Percentiles rank a stretch among this genome's conserved stretches.
Evolutionary conservation across 176 grass and related monocot genomes (phyloP).

Genomic region (Avena eriantha): DNA sequence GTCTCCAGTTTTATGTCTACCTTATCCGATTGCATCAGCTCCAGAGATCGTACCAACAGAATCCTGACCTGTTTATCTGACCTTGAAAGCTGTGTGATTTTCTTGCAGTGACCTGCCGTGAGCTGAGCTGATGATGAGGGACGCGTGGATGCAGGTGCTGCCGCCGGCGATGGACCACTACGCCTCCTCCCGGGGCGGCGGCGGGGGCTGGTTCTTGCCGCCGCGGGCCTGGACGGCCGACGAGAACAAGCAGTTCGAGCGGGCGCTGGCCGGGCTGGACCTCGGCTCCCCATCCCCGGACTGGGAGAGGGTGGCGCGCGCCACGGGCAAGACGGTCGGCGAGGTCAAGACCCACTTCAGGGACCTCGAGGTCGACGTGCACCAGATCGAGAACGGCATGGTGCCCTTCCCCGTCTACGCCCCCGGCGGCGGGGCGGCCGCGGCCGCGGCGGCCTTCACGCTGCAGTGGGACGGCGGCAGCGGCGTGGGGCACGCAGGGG

Average conservation of each 20-base stretch:
- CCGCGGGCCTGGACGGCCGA: conserved; percentile 57
- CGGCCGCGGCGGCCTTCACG: conserved; percentile 49
- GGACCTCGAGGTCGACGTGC: conserved; percentile 72
- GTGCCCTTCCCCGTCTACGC: conserved; percentile 50
- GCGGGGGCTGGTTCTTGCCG: conserved; percentile 43
- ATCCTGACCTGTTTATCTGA: too few species aligned
- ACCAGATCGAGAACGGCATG: conserved; percentile 70
- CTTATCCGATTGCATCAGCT: too few species aligned
- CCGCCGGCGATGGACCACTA: conserved; percentile 56
- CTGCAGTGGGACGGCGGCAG: conserved; percentile 63
- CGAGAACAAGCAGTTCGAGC: conserved; percentile 95
- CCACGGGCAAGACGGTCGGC: conserved; percentile 62
- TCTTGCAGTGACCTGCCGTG: conserved; percentile 33
- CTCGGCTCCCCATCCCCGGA: conserved; percentile 50
- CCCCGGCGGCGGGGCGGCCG: conserved; percentile 3
- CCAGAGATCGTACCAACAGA: too few species aligned
- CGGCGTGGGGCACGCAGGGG: conserved; percentile 14
- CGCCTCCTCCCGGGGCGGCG: conserved; percentile 8
- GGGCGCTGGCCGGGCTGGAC: conserved; percentile 67
- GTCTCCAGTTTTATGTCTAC: background rate
- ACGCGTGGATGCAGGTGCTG: conserved; percentile 72
- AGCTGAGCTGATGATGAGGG: conserved; percentile 55
- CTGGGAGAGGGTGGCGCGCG: conserved; percentile 74
- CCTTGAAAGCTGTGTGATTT: conserved; percentile 17
- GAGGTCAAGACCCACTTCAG: conserved; percentile 76